phyloP scores from a whole-genome alignment of 2,329 filamentous ascomycete species.

The Neopestalotiopsis sp. region DNA sequence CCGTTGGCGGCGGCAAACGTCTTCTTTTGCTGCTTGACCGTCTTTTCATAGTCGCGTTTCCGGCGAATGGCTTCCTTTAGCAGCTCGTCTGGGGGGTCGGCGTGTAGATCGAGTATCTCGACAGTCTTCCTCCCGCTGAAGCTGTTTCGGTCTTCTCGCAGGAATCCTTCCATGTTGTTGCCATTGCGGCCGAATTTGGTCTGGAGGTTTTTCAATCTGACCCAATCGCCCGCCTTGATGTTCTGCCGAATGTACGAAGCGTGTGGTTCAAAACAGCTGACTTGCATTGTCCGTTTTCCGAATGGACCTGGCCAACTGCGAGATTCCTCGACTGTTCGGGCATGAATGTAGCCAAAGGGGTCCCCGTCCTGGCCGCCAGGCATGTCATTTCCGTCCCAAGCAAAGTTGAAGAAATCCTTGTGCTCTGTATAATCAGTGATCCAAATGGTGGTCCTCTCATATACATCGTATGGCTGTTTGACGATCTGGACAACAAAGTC shows the following conservation, averaged over 20 bases:
- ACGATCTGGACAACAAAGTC: constrained; percentile 77
- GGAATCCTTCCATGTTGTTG: constrained; percentile 70
- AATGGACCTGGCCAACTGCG: constrained; percentile 74
- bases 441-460: constrained; percentile 65
- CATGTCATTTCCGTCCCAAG: constrained; percentile 34
- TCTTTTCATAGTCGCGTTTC: constrained; percentile 66
- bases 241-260: constrained; percentile 59
- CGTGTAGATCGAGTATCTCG: constrained; percentile 48
- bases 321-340: constrained; percentile 32
- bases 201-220: constrained; percentile 74
- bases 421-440: constrained; percentile 86
- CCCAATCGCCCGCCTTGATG: constrained; percentile 64
- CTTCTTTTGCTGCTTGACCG: constrained; percentile 31
- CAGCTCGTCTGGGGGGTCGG: constrained; percentile 47
- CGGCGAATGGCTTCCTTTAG: constrained; percentile 65
- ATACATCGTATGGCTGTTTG: constrained; percentile 46
- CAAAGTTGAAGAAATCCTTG: constrained; percentile 60
- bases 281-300: constrained; percentile 72
- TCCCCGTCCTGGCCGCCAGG: constrained; percentile 53
- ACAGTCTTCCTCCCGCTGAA: constrained; percentile 60
- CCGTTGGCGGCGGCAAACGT: constrained; percentile 21
- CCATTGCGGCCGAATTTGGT: constrained; percentile 61
- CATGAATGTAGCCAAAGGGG: constrained; percentile 56
- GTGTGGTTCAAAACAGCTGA: constrained; percentile 75
- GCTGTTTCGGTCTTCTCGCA: constrained; percentile 64